Evolutionary conservation across 2,329 filamentous ascomycete species (phyloP).

Genomic region (Fusarium cyanostomum): DNA sequence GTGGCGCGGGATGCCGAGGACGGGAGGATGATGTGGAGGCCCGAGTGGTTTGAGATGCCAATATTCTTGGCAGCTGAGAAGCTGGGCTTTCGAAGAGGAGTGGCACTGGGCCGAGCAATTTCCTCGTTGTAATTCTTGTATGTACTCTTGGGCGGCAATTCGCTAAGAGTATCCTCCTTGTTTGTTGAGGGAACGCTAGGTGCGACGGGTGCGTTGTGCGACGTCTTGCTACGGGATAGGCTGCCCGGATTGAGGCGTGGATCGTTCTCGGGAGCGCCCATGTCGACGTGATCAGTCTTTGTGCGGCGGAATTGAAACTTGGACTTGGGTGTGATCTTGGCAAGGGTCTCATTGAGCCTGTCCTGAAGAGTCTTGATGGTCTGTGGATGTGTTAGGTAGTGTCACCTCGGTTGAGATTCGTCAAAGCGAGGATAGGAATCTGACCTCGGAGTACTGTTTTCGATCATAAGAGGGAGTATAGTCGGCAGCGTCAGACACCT

Average conservation of each 20-base stretch:
- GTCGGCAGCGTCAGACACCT: slow-evolving; percentile 84
- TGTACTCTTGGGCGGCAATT: slow-evolving; percentile 46
- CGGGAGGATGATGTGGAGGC: slow-evolving; percentile 81
- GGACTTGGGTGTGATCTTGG: slow-evolving; percentile 74
- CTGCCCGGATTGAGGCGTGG: slow-evolving; percentile 53
- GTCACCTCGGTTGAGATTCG: not conserved
- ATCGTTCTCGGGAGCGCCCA: slow-evolving; percentile 56
- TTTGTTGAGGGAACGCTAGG: slow-evolving; percentile 7
- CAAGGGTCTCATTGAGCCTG: slow-evolving; percentile 76
- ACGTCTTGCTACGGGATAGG: slow-evolving; percentile 42
- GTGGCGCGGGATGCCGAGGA: slow-evolving; percentile 75
- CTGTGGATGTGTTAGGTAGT: slow-evolving; percentile 51
- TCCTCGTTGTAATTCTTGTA: slow-evolving; percentile 66
- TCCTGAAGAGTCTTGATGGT: slow-evolving; percentile 84
- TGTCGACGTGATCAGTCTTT: slow-evolving; percentile 50
- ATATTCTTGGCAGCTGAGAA: slow-evolving; percentile 71
- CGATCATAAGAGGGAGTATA: slow-evolving; percentile 91
- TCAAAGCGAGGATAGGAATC: not conserved
- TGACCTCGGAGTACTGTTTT: slow-evolving; percentile 81
- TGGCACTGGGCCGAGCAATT: slow-evolving; percentile 53
- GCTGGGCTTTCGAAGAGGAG: slow-evolving; percentile 65
- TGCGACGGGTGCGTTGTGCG: slow-evolving; percentile 26
- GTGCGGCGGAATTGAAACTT: slow-evolving; percentile 81
- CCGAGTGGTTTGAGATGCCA: slow-evolving; percentile 71
- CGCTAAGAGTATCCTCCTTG: slow-evolving; percentile 26